Base-by-base conservation (phyloP, 139 green algal genomes). In the Ulvella scutata region DNA sequence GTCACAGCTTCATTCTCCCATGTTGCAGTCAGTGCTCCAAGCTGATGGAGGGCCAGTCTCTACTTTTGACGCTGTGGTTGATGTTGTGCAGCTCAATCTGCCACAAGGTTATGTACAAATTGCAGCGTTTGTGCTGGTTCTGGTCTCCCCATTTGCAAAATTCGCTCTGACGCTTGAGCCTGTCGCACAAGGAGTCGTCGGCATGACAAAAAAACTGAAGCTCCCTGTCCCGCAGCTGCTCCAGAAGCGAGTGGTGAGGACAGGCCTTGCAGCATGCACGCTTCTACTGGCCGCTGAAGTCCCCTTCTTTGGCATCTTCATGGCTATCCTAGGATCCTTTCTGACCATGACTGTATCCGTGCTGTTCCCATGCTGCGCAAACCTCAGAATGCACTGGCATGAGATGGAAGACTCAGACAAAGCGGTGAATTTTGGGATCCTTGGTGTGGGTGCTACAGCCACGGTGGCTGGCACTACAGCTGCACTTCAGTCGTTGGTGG, bases 141-240 rank as follows among this genome's bases (percentile, higher is more conserved):
- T 62, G 62, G 26, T 88, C 44, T 88, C 85, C 80, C 87, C 87
- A 20, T 75, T 89, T 40, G 79, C 85, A 43, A 89, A 89, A 39
- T 89, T 89, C 62, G 87, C 85, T 4, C 43, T 92, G 0, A 92
- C 87, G 7, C 82, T 90, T 76, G 87, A 92, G 79, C 85, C 87
- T 0, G 81, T 87, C n/a, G 80, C 76, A 10, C 33, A 60, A 13
- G 74, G 43, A 4, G 74, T 44, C 3, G 39, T 37, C 43, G 51
- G 74, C 2, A 77, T 72, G 7, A 40, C 81, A 17, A 74, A 82
- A 59, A 35, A 82, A 67, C 40, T 78, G 43, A n/a, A n/a, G n/a
- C n/a, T n/a, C n/a, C n/a, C 34, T 86, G 75, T 60, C 76, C 62
- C 43, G 78, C 62, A 79, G 79, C 51, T 26, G 26, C 51, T 85